Evolutionary conservation across 805 yeast species (phyloP).

Genomic region (Metschnikowia reukaufii): DNA sequence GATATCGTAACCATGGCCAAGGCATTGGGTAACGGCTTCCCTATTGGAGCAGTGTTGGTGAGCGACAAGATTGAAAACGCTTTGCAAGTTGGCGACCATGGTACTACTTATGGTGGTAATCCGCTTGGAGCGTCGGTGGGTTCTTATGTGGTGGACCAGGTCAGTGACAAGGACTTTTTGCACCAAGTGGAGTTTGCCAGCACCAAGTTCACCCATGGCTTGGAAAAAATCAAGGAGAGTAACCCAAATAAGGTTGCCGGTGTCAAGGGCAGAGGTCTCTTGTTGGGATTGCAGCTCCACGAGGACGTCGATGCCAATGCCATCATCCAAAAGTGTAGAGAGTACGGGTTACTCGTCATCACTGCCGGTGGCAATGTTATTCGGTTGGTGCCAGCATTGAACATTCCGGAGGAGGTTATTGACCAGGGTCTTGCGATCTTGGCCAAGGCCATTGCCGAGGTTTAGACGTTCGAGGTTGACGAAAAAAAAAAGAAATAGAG

Average conservation of each 20-base stretch:
- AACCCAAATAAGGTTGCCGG: conserved; percentile 63
- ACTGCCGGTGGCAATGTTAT: conserved; percentile 92
- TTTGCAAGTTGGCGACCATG: conserved; percentile 91
- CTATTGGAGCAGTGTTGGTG: conserved; percentile 91
- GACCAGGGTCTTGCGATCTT: conserved; percentile 71
- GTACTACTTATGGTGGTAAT: conserved; percentile 97
- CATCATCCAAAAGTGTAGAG: conserved; percentile 69
- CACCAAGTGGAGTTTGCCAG: conserved; percentile 61
- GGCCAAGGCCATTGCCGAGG: conserved; percentile 48
- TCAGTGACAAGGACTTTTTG: conserved; percentile 62
- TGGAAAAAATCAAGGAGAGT: conserved; percentile 50
- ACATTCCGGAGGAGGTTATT: conserved; percentile 68
- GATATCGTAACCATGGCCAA: conserved; percentile 94
- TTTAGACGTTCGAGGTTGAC: background rate
- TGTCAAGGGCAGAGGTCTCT: conserved; percentile 85
- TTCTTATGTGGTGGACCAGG: conserved; percentile 65
- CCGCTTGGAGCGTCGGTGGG: conserved; percentile 88
- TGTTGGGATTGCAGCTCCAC: conserved; percentile 77
- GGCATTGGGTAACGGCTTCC: conserved; percentile 95
- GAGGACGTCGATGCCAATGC: conserved; percentile 54
- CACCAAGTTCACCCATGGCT: conserved; percentile 50
- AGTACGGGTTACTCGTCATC: conserved; percentile 77
- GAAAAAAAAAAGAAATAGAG: background rate
- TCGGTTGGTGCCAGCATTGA: conserved; percentile 90
- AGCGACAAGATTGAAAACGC: conserved; percentile 72